Evolutionary conservation across 139 green algal species (phyloP).

Genomic region (Spirogloea muscicola): DNA sequence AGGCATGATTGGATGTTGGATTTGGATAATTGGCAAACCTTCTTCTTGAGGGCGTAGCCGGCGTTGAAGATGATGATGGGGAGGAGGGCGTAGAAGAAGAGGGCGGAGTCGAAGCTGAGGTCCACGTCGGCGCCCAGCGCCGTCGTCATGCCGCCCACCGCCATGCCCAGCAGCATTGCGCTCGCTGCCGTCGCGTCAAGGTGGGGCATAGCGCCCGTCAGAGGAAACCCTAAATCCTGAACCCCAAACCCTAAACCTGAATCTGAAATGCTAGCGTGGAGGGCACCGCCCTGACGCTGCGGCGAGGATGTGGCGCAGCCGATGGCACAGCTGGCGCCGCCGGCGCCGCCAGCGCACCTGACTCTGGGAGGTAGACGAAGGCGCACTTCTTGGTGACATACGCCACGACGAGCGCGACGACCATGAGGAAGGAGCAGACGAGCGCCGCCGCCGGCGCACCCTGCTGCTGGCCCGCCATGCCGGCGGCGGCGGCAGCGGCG

Average conservation of each 20-base stretch:
- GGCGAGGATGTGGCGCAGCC: not conserved
- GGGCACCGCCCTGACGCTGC: not conserved
- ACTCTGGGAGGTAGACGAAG: constrained; percentile 25
- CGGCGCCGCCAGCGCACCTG: not conserved
- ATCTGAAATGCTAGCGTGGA: not conserved
- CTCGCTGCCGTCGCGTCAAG: constrained; percentile 6
- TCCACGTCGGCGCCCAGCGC: not conserved
- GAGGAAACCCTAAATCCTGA: constrained; percentile 15
- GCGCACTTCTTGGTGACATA: constrained; percentile 28
- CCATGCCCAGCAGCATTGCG: constrained; percentile 44
- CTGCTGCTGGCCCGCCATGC: too few species aligned
- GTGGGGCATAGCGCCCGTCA: not conserved
- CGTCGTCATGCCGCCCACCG: constrained; percentile 25
- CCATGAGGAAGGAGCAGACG: constrained; percentile 28
- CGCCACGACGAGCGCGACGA: constrained; percentile 11
- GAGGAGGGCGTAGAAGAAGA: constrained; percentile 76
- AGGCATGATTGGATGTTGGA: too few species aligned
- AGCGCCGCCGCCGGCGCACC: constrained; percentile 4
- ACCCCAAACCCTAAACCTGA: constrained; percentile 15
- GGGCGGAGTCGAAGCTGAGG: constrained; percentile 45
- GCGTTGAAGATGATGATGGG: constrained; percentile 80
- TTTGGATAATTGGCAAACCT: constrained; percentile 28
- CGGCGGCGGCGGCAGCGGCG: too few species aligned
- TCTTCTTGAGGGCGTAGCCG: constrained; percentile 65
- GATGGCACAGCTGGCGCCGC: not conserved